Evolutionary conservation across 768 basidiomycete genomes (phyloP), one percentile per base, ranked within the genome.

Genomic region (Mycena capillaripes): DNA sequence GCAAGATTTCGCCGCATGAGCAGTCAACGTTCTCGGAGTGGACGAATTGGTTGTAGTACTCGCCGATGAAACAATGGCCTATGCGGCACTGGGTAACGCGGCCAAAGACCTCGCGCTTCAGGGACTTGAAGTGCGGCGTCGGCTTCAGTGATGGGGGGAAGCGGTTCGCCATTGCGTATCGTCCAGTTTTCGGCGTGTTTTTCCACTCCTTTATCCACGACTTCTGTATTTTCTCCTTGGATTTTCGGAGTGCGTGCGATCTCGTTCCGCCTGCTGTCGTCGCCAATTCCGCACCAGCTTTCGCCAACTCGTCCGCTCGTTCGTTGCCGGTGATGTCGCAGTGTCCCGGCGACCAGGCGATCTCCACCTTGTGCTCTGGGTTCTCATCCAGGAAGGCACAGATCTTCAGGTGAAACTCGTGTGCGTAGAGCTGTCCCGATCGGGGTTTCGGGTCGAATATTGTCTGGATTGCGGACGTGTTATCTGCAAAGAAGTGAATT

Each of bases 31-130:
- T 12, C 34, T 36, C 34, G 34, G 74, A 81, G 25, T 71, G 77
- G 76, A 75, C 55, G 57, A 79, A 79, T 27, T 58, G 16, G 3
- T 30, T 59, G 55, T 78, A 77, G 67, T 80, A 83, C 71, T 79
- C 77, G 36, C 82, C 80, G 7, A 72, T 76, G 66, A 75, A 78
- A 17, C 50, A 72, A 53, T 82, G 81, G 6, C 80, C 78, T 16
- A 76, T 81, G 5, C 76, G 69, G 71, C 70, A 76, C 56, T 80
- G 81, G 2, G 76, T 58, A 1, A 79, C 36, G 17, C 78, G 48
- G 23, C 80, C 80, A 38, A 77, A 79, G 1, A 80, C n/a, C 55
- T 79, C 77, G 25, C 76, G 70, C 48, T 71, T 69, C 3, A 72
- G 70, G 17, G 25, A 19, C 29, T 19, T 29, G 57, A 73, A 72